Base-by-base conservation (phyloP, 495 filamentous ascomycete species). In the Hypoxylon rickii region DNA sequence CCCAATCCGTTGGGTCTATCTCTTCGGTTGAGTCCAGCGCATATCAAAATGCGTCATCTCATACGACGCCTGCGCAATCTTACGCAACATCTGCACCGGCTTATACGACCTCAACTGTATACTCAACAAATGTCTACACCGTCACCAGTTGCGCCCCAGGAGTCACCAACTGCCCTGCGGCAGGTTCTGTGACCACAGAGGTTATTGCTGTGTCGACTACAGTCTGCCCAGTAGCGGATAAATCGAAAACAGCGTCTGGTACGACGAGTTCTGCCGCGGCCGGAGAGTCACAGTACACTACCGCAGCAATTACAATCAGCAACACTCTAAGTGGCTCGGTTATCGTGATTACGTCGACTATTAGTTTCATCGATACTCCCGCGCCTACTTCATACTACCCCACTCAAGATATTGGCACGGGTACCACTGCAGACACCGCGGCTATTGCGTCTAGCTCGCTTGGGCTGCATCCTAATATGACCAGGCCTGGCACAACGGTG, bases 131-230 rank as follows among this genome's bases (percentile, higher is more conserved):
- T 21, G 56, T 74, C 46, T 65, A 79, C 42, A 83, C 81, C 0
- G 70, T 81, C 61, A 81, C 75, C 3, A 73, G 73, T 57, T 85
- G 80, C 47, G 74, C 75, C 3, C 56, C 79, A 5, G 76, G 68
- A 2, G 79, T 82, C 15, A 79, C 73, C 5, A 66, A 79, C 65
- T 85, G 83, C 66, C 79, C 83, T 15, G 74, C 76, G 3, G 58
- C 69, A 1, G 67, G 63, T 17, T 38, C 68, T 7, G 55, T 68
- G 20, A 61, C 58, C 10, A 71, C 68, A 3, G 68, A 68, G 29
- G 43, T 53, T 16, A 31, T 70, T 49, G 56, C 66, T 18, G 59
- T 69, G 0, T 69, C 69, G 34, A 63, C 60, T 8, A 64, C 66
- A 10, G 55, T 68, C 6, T 66, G 66, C 20, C 63, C 66, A n/a